Base-by-base conservation (phyloP, 1,284 basidiomycete species). In the Wolfiporia cocos region DNA sequence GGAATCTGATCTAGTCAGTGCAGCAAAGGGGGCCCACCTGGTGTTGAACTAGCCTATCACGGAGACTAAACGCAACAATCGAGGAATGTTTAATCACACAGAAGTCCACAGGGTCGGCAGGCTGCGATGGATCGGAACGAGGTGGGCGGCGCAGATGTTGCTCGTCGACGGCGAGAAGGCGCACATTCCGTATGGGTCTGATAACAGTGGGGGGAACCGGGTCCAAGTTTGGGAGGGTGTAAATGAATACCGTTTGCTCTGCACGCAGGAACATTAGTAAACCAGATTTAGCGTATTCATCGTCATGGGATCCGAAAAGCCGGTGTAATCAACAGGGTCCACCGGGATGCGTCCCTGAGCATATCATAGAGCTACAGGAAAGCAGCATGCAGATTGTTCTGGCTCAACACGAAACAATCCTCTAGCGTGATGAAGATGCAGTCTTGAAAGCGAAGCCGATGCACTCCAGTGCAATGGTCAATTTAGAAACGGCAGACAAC, bases 201-300 rank as follows among this genome's bases (percentile, higher is more conserved):
- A 89, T 81, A 9, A 64, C 57, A 9, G 63, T 64, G 0, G 64
- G 65, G 7, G 80, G 72, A 0, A 90, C 69, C 0, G 78, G 74
- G 47, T 92, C 86, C 19, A 95, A 73, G 3, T 79, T 76, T 0
- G 92, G 92, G 1, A 93, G 66, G 0, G 78, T 74, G 52, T 90
- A 88, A 53, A 93, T 83, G 55, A 87, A 76, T 2, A 95, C 64
- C 46, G 87, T 84, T 42, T 75, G 79, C 51, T 92, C 92, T 86
- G 47, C 17, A 5, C 10, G 18, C 14, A 11, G 3, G 17, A n/a
- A 33, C 3, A n/a, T 34, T 3, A 26, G 30, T 21, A 11, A n/a
- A 22, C 3, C 18, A 32, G 22, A 15, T 12, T 10, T 12, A 10
- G 19, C 49, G 35, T 28, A 28, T 14, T 28, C 26, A 9, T 28